Conservation (phyloP, 805 yeast species). For the Yamadazyma sp. region DNA sequence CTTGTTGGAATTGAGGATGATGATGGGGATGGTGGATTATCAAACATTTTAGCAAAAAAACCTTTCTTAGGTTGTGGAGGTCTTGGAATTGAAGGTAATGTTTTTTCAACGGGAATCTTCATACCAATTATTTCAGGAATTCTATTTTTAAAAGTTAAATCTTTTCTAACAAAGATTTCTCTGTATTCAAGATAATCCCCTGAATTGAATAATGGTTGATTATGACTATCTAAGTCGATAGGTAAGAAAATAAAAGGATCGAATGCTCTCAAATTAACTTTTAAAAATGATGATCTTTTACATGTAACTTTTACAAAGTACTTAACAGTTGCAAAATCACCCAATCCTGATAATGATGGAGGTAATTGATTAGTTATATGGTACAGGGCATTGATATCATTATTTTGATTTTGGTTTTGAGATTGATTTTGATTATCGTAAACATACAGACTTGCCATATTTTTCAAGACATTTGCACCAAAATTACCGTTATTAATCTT, state of each 20-base stretch:
- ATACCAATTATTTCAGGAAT: constrained; percentile 45
- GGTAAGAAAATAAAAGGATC: constrained; percentile 58
- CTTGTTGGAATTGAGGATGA: constrained; percentile 12
- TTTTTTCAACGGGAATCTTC: constrained; percentile 17
- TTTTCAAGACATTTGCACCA: constrained; percentile 14
- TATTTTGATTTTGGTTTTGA: neutral
- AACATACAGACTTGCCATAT: constrained; percentile 17
- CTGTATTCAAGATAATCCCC: constrained; percentile 27
- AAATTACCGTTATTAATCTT: constrained; percentile 34
- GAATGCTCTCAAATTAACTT: constrained; percentile 42
- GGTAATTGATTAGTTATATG: constrained; percentile 30
- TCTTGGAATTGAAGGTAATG: constrained; percentile 18
- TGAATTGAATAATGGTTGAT: constrained; percentile 6
- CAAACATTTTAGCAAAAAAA: constrained; percentile 27
- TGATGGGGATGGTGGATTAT: constrained; percentile 12
- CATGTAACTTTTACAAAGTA: constrained; percentile 64
- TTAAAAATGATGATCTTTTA: constrained; percentile 47
- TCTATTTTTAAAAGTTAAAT: constrained; percentile 33
- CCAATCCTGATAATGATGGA: constrained; percentile 31
- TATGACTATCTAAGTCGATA: constrained; percentile 31
- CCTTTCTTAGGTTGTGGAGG: constrained; percentile 20
- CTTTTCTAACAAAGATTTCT: constrained; percentile 46
- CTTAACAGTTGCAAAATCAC: constrained; percentile 37
- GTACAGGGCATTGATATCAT: constrained; percentile 15
- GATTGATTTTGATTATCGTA: neutral